Evolutionary conservation across 495 filamentous ascomycete genomes (phyloP).

Genomic region (Opeltia flavorubescens): DNA sequence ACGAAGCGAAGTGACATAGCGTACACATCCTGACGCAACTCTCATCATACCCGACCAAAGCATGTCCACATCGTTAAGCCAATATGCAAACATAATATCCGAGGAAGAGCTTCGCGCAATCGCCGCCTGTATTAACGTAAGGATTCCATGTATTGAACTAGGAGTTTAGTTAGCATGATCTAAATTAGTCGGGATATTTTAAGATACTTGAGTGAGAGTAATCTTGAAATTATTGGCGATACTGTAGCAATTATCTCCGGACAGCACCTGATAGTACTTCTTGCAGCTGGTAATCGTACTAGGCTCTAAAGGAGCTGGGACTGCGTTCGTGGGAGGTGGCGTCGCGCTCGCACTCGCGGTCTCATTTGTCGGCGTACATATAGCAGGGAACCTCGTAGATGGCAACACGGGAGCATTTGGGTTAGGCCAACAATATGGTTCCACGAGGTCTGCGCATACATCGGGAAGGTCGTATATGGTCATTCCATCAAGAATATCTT

Average conservation of each 20-base stretch:
- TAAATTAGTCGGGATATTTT: not conserved
- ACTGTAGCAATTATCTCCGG: constrained; percentile 15
- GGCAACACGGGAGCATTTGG: not conserved
- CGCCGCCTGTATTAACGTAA: constrained; percentile 9
- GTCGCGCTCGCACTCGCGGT: constrained; percentile 7
- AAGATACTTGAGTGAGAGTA: constrained; percentile 3
- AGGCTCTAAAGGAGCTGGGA: constrained; percentile 14
- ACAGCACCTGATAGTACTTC: constrained; percentile 12
- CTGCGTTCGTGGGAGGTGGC: constrained; percentile 5
- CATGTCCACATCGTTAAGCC: not conserved
- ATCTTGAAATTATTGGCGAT: constrained; percentile 15
- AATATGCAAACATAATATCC: constrained; percentile 11
- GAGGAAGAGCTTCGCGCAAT: constrained; percentile 9
- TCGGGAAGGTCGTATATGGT: constrained; percentile 1
- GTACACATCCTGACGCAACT: too few relatives aligned
- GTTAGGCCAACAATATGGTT: constrained; percentile 3
- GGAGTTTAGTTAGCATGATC: not conserved
- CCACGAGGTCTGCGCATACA: not conserved
- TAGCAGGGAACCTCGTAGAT: constrained; percentile 1
- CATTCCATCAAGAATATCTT: not conserved
- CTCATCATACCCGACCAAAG: too few relatives aligned
- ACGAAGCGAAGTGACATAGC: too few relatives aligned
- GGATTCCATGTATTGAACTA: constrained; percentile 19
- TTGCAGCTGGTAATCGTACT: constrained; percentile 16
- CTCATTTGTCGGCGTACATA: constrained; percentile 1